Evolutionary conservation across 306 rosid genomes (phyloP).

Genomic region (Medicago arabica): DNA sequence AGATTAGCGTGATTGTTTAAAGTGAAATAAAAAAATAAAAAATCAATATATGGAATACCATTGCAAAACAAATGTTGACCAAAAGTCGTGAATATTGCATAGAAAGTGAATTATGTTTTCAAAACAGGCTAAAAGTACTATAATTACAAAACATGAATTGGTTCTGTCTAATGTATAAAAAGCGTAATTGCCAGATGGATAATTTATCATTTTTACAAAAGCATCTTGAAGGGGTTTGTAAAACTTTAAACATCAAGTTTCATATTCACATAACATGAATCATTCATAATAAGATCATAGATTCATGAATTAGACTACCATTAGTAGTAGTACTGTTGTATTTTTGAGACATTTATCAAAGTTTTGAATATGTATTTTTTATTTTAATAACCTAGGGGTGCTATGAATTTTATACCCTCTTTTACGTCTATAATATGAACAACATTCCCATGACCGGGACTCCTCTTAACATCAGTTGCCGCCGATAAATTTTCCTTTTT

Average conservation of each 20-base stretch:
- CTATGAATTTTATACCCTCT: not conserved
- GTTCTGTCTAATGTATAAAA: conserved; percentile 7
- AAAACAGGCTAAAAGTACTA: not conserved
- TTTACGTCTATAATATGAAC: not conserved
- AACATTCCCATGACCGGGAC: conserved; percentile 13
- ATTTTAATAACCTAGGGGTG: not conserved
- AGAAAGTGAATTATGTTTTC: conserved; percentile 8
- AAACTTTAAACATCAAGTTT: not conserved
- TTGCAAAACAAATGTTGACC: conserved; percentile 26
- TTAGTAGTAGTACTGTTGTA: conserved; percentile 7
- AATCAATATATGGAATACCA: conserved; percentile 19
- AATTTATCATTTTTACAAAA: not conserved
- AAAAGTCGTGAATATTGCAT: conserved; percentile 18
- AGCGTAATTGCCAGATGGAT: not conserved
- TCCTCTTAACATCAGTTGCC: conserved; percentile 30
- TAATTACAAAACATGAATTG: conserved; percentile 11
- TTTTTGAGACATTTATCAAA: conserved; percentile 20
- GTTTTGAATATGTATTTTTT: conserved; percentile 21
- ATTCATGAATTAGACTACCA: not conserved
- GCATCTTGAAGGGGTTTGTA: conserved; percentile 1
- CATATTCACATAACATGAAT: not conserved
- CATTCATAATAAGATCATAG: not conserved
- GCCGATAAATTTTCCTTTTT: conserved; percentile 11
- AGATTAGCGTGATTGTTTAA: conserved; percentile 41
- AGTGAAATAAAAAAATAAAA: conserved; percentile 26